Base-by-base conservation (phyloP, 2,329 filamentous ascomycete genomes). In the Dothistroma septosporum region DNA sequence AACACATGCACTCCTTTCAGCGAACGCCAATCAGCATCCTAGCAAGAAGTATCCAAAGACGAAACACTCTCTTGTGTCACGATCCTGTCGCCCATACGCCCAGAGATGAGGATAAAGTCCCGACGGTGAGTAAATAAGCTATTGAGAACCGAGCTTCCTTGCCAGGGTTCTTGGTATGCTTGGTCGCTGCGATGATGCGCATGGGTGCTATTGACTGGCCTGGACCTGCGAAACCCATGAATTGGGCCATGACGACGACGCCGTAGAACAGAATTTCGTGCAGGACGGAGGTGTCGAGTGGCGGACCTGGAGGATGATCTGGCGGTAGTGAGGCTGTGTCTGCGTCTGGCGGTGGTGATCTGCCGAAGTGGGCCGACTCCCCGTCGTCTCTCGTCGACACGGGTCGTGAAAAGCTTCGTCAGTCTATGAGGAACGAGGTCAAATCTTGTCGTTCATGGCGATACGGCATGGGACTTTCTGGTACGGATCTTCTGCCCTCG, bases 71-170 rank as follows among this genome's bases (percentile, higher is more conserved):
- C 63, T 77, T 76, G 68, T 79, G 74, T 28, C 77, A n/a, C 76
- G 44, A 77, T 66, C 12, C 76, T 75, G 57, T 79, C 77, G 37
- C 77, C 77, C 57, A 78, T 66, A 19, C 76, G 73, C 11, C 78
- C 77, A 21, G 75, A 74, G 11, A 78, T 75, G 24, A 79, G 71
- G 54, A 79, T 78, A 79, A 79, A 1, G 77, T 78, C 33, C 77
- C 77, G 16, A 77, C 74, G 0, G 77, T 78, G 49, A 78, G 67
- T 52, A 69, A 72, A 69, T 76, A 80, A 6, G 71, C 75, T 12
- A 77, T 76, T 55, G 77, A 72, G 59, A 78, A 75, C 77, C 77
- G 79, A 10, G 76, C 75, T 47, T 77, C 72, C 57, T 79, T 71
- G 24, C 75, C 79, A 1, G 77, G 73, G 49, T 74, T 75, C 2